A percentile compares a stretch with the other conserved stretches of the same genome.
Evolutionary conservation across 2,329 filamentous ascomycete species (phyloP).

Genomic region (Apiospora pterosperma): DNA sequence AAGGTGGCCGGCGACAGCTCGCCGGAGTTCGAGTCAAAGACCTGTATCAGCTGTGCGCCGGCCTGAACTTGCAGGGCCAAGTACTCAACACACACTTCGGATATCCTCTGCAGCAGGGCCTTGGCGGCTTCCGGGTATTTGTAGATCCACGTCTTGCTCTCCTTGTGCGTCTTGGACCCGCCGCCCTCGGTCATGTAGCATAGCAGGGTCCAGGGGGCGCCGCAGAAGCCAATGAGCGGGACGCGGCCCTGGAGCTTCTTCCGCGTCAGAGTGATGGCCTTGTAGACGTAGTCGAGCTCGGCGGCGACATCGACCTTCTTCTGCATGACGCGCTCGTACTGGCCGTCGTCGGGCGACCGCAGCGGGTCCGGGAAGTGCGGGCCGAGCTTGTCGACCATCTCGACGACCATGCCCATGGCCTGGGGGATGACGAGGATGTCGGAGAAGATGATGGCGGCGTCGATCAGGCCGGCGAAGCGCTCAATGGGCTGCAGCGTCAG

Average conservation of each 20-base stretch:
- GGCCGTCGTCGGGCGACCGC: conserved; percentile 71
- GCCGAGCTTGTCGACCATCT: conserved; percentile 97
- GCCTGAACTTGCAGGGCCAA: conserved; percentile 88
- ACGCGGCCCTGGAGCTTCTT: conserved; percentile 85
- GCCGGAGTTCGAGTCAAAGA: conserved; percentile 98
- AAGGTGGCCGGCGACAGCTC: conserved; percentile 85
- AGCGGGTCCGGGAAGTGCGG: conserved; percentile 90
- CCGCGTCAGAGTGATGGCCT: conserved; percentile 87
- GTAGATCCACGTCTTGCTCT: conserved; percentile 97
- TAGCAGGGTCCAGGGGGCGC: conserved; percentile 92
- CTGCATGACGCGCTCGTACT: conserved; percentile 75
- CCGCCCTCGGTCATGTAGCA: conserved; percentile 99
- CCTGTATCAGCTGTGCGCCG: conserved; percentile 90
- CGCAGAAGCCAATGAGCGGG: conserved; percentile 93
- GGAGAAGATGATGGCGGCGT: conserved; percentile 98
- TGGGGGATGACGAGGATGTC: conserved; percentile 98
- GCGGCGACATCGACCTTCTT: conserved; percentile 78
- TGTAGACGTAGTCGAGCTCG: conserved; percentile 91
- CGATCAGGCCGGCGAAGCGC: conserved; percentile 83
- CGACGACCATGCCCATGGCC: conserved; percentile 96
- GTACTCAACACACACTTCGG: conserved; percentile 92
- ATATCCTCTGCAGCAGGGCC: conserved; percentile 82
- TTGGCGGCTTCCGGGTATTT: conserved; percentile 79
- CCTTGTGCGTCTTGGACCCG: conserved; percentile 89
- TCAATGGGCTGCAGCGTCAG: conserved; percentile 94